Evolutionary conservation across 192 early-diverging fungal genomes (phyloP), one percentile per base, ranked within the genome.

Genomic region (Fimicolochytrium jonesii): DNA sequence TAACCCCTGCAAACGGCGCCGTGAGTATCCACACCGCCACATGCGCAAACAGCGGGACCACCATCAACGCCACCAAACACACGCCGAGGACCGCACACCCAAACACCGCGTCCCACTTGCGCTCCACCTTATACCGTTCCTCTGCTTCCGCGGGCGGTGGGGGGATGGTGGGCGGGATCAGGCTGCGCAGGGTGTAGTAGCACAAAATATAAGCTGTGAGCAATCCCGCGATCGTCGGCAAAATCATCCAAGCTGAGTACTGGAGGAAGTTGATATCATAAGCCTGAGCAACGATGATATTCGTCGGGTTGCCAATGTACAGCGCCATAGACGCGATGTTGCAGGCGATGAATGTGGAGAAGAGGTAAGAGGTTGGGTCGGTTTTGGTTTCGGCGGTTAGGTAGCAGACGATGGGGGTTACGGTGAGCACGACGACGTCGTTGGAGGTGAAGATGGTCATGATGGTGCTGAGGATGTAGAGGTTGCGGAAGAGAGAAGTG

Each of bases 261-360:
- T 75, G 76, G 10, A 90, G 55, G 53, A 90, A 89, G 2, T 75
- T 81, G 32, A 95, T 82, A 20, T 67, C 65, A 56, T 84, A 90
- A 1, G 89, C 90, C 64, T 91, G 81, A 17, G 88, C 84, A 2
- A 89, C 90, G 33, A 95, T 78, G 11, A 95, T 85, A 66, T 95
- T 93, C 6, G 91, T 93, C 17, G 90, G 86, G 56, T 94, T 94
- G 29, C 92, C 90, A 66, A 94, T 88, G 63, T 88, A 92, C 22
- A 94, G 69, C 1, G 84, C 80, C 87, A 93, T 92, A 11, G 85
- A 87, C 17, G 72, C 79, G 28, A 77, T 66, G 63, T 93, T 93
- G 30, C 85, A 84, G 0, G 82, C 83, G 36, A 83, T 75, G 61
- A 93, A 89, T 59, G 88, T 84, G n/a, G 85, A 82, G 61, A 91